Percentiles rank a stretch among this genome's conserved stretches.
phyloP scores from a whole-genome alignment of 1,284 basidiomycete genomes.

The Apiotrichum laibachii region DNA sequence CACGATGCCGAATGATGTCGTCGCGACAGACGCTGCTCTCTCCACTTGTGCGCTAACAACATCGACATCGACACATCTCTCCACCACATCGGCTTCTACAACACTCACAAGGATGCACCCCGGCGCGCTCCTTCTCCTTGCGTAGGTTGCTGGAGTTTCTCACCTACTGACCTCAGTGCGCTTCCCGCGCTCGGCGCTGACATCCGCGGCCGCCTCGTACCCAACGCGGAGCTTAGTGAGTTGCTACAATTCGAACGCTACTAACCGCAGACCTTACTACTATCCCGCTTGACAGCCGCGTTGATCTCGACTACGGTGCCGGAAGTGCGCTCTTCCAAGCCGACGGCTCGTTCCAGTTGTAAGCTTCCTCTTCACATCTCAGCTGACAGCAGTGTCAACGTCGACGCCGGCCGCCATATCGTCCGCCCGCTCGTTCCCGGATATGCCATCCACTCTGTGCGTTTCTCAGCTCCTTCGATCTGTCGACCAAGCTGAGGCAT shows the following conservation, averaged over 20 bases:
- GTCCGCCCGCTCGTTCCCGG: conserved; percentile 36
- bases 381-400: conserved; percentile 20
- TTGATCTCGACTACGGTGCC: conserved; percentile 35
- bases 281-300: conserved; percentile 28
- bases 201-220: conserved; percentile 3
- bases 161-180: background rate
- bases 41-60: too few species aligned
- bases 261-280: conserved; percentile 8
- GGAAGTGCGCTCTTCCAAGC: conserved; percentile 27
- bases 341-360: conserved; percentile 43
- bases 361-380: conserved; percentile 5
- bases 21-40: too few species aligned
- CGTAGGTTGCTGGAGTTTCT: background rate
- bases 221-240: conserved; percentile 5
- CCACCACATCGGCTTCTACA: background rate
- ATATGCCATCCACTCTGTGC: conserved; percentile 31
- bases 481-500: too few species aligned
- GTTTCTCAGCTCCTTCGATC: conserved; percentile 4
- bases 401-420: conserved; percentile 37
- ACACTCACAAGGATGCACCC: background rate
- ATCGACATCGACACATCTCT: background rate
- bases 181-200: conserved; percentile 4
- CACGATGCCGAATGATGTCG: too few species aligned
- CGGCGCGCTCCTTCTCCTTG: conserved; percentile 7
- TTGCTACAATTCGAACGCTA: background rate